Percentiles rank a stretch among this genome's conserved stretches.
These are phyloP conservation scores for Colletotrichum liaoningense DNA, from an alignment of 2,329 filamentous ascomycete species.

Conservation along the genomic window DNA sequence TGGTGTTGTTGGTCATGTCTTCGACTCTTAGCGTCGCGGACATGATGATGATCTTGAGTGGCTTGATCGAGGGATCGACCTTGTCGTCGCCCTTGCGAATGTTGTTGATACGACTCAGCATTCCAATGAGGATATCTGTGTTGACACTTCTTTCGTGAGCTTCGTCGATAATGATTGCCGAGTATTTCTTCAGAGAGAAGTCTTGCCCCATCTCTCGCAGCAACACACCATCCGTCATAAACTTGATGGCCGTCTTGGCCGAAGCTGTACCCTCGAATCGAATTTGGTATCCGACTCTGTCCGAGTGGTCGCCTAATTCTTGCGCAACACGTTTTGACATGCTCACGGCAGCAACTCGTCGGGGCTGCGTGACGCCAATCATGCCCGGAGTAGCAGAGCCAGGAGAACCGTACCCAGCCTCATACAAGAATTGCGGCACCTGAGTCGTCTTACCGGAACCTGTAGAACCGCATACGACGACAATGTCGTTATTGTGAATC, in stretches of 20 bases:
- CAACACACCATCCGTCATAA: slow-evolving; percentile 98
- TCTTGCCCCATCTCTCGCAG: slow-evolving; percentile 92
- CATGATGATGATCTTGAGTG: slow-evolving; percentile 97
- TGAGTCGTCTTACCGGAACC: slow-evolving; percentile 99
- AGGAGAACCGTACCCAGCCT: slow-evolving; percentile 88
- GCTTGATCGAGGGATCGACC: slow-evolving; percentile 77
- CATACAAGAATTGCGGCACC: slow-evolving; percentile 94
- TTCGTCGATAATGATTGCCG: slow-evolving; percentile 93
- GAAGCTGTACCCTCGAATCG: slow-evolving; percentile 90
- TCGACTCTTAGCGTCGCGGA: slow-evolving; percentile 93
- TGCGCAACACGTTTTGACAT: slow-evolving; percentile 93
- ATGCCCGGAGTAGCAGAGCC: slow-evolving; percentile 86
- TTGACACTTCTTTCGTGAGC: slow-evolving; percentile 98
- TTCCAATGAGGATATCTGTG: slow-evolving; percentile 97
- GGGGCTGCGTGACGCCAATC: slow-evolving; percentile 94
- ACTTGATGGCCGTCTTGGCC: slow-evolving; percentile 89
- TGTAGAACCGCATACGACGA: slow-evolving; percentile 93
- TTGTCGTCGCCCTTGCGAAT: slow-evolving; percentile 79
- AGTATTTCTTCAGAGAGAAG: slow-evolving; percentile 89
- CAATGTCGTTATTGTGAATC: slow-evolving; percentile 89
- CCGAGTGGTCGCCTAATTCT: slow-evolving; percentile 83
- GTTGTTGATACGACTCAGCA: slow-evolving; percentile 93
- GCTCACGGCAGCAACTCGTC: slow-evolving; percentile 94
- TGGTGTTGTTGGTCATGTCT: slow-evolving; percentile 87
- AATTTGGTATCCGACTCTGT: slow-evolving; percentile 90